These are phyloP conservation scores for Rutstroemia sydowiana DNA, from an alignment of 2,329 filamentous ascomycete genomes.

Conservation along the genomic window DNA sequence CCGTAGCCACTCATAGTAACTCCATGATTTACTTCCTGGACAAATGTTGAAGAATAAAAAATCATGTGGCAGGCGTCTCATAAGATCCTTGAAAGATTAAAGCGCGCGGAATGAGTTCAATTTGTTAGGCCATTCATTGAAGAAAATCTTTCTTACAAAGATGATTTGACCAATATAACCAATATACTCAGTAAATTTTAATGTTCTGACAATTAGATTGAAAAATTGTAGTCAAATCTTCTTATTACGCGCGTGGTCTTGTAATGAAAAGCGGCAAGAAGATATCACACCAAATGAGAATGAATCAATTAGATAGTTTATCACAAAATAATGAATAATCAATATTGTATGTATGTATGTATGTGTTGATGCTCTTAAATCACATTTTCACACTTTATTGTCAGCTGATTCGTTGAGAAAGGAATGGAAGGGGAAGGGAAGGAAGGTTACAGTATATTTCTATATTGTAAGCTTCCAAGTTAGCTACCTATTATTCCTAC, in stretches of 20 bases:
- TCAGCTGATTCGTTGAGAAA: too few relatives aligned
- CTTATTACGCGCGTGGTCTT: background rate
- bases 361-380: too few relatives aligned
- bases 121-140: conserved; percentile 10
- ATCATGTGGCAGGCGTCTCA: conserved; percentile 24
- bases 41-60: conserved; percentile 12
- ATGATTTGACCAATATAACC: conserved; percentile 3
- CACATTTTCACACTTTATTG: too few relatives aligned
- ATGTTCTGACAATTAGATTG: too few relatives aligned
- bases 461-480: too few relatives aligned
- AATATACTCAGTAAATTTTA: too few relatives aligned
- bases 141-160: background rate
- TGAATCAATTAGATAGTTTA: too few relatives aligned
- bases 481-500: too few relatives aligned
- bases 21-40: conserved; percentile 21
- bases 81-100: conserved; percentile 8
- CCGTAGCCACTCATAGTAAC: conserved; percentile 22
- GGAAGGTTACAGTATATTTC: too few relatives aligned
- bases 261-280: background rate
- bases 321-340: too few relatives aligned
- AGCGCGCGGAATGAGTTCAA: conserved; percentile 22
- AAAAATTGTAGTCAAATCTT: background rate
- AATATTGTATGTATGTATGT: too few relatives aligned
- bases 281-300: background rate
- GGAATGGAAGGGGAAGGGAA: too few relatives aligned